phyloP scores from a whole-genome alignment of 1,284 basidiomycete genomes.

The Microbotryum violaceum region DNA sequence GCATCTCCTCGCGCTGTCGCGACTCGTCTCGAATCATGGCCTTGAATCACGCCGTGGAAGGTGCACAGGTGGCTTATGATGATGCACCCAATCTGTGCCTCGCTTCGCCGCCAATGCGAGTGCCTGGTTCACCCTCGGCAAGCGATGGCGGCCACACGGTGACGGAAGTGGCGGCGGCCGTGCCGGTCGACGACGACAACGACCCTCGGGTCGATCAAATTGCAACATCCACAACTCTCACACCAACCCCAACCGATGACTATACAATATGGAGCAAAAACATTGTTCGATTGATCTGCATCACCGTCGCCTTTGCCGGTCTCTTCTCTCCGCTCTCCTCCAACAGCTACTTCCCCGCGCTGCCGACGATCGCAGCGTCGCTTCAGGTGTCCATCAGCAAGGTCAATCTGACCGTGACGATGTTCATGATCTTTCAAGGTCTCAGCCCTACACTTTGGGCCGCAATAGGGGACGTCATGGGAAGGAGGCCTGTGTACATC shows the following conservation, averaged over 20 bases:
- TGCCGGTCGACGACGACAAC: too few relatives aligned
- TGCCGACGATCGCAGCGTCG: slow-evolving; percentile 55
- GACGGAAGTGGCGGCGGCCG: too few relatives aligned
- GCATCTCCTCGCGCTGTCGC: too few relatives aligned
- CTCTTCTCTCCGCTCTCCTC: slow-evolving; percentile 48
- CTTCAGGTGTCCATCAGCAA: slow-evolving; percentile 59
- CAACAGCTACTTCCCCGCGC: slow-evolving; percentile 69
- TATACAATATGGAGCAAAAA: slow-evolving; percentile 12
- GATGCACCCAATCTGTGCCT: too few relatives aligned
- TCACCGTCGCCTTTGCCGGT: slow-evolving; percentile 45
- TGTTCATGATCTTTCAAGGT: slow-evolving; percentile 51
- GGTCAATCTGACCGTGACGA: slow-evolving; percentile 55
- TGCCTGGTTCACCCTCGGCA: too few relatives aligned
- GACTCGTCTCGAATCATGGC: too few relatives aligned
- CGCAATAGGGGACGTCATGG: slow-evolving; percentile 47
- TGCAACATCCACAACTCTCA: neutral
- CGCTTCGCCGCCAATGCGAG: too few relatives aligned
- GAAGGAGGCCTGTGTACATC: slow-evolving; percentile 53
- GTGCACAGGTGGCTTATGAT: too few relatives aligned
- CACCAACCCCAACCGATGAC: neutral
- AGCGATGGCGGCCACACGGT: too few relatives aligned
- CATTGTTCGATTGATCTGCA: slow-evolving; percentile 43
- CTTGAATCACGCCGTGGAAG: too few relatives aligned
- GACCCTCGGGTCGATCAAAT: too few relatives aligned
- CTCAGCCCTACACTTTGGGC: slow-evolving; percentile 27